Percentiles rank a stretch among this genome's conserved stretches.
These are phyloP conservation scores for Paraphoma sp. DNA, from an alignment of 2,329 filamentous ascomycete species.

Conservation along the genomic window DNA sequence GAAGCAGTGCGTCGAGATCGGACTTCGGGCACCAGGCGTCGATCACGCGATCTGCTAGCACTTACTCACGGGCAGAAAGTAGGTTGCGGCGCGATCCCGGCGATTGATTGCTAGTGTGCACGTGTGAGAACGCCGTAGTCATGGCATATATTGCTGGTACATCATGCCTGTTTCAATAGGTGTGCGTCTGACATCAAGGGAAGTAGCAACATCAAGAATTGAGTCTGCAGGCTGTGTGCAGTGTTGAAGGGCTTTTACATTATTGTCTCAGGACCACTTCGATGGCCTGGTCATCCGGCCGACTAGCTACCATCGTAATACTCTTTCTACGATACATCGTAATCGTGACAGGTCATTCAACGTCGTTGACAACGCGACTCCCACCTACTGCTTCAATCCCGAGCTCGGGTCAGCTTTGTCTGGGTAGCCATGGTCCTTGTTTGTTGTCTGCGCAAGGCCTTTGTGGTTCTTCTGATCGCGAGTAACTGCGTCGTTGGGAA, in stretches of 20 bases:
- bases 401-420: constrained; percentile 49
- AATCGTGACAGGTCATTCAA: not conserved
- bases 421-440: constrained; percentile 52
- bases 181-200: too few relatives aligned
- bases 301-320: not conserved
- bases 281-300: too few relatives aligned
- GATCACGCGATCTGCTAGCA: not conserved
- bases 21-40: not conserved
- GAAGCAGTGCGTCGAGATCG: not conserved
- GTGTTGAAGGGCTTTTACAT: too few relatives aligned
- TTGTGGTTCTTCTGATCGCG: constrained; percentile 53
- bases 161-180: too few relatives aligned
- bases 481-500: constrained; percentile 67
- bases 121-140: too few relatives aligned
- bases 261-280: too few relatives aligned
- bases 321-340: not conserved
- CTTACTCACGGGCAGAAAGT: not conserved
- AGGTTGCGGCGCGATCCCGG: constrained; percentile 1
- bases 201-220: too few relatives aligned
- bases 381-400: constrained; percentile 26
- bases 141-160: too few relatives aligned
- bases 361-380: not conserved
- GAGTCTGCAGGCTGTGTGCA: too few relatives aligned
- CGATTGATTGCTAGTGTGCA: not conserved
- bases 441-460: constrained; percentile 51